phyloP scores from a whole-genome alignment of 306 rosid species.

The Cucurbita argyrosperma region DNA sequence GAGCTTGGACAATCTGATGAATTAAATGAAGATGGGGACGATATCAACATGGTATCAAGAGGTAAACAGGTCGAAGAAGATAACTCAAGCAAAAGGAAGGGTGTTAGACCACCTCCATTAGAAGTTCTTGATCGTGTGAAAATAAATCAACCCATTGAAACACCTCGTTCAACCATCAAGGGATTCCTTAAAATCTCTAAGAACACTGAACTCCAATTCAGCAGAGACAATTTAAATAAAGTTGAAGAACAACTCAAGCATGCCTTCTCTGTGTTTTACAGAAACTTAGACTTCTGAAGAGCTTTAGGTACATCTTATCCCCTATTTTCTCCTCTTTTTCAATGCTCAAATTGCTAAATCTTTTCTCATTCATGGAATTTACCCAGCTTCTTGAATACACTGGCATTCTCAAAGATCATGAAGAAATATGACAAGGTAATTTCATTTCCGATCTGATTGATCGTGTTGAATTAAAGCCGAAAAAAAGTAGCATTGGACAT shows the following conservation, averaged over 20 bases:
- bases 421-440: slow-evolving; percentile 73
- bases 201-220: slow-evolving; percentile 34
- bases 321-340: background rate
- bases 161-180: slow-evolving; percentile 54
- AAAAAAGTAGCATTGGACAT: no score
- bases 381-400: slow-evolving; percentile 45
- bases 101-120: slow-evolving; percentile 31
- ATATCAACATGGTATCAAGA: background rate
- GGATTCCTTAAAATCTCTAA: slow-evolving; percentile 26
- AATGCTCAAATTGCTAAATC: background rate
- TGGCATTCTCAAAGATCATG: slow-evolving; percentile 75
- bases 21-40: slow-evolving; percentile 13
- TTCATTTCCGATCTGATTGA: background rate
- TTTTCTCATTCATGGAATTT: background rate
- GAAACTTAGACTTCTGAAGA: slow-evolving; percentile 55
- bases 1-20: background rate
- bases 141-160: slow-evolving; percentile 36
- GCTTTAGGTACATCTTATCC: slow-evolving; percentile 24
- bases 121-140: slow-evolving; percentile 38
- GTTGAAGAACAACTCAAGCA: slow-evolving; percentile 37
- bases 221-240: slow-evolving; percentile 28
- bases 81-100: slow-evolving; percentile 1
- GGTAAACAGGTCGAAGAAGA: slow-evolving; percentile 8
- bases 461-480: no score
- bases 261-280: slow-evolving; percentile 46